Percentiles rank a stretch among this genome's conserved stretches.
Evolutionary conservation across 192 early-diverging fungal genomes (phyloP).

Genomic region (Coemansia biformis): DNA sequence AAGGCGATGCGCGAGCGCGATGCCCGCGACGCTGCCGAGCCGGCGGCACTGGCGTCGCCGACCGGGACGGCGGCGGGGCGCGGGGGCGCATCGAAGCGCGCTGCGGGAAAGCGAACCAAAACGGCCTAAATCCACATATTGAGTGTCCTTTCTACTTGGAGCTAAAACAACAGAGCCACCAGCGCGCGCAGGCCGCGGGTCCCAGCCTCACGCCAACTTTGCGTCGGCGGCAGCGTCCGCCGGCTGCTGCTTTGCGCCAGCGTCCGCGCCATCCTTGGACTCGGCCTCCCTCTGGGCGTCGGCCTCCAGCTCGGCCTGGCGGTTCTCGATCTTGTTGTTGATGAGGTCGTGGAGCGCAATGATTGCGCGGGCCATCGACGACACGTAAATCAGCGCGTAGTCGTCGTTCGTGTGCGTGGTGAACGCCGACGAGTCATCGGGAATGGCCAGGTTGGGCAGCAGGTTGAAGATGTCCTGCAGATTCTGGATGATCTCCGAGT

Average conservation of each 20-base stretch:
- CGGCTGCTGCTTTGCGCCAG: constrained; percentile 9
- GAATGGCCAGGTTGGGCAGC: constrained; percentile 83
- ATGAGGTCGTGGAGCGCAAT: constrained; percentile 97
- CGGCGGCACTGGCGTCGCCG: too few species aligned
- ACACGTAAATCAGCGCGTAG: constrained; percentile 89
- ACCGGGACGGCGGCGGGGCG: too few species aligned
- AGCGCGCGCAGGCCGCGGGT: too few species aligned
- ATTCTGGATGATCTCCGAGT: constrained; percentile 97
- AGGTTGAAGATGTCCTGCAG: constrained; percentile 98
- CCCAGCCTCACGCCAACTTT: too few species aligned
- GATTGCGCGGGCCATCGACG: constrained; percentile 83
- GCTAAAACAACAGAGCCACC: too few species aligned
- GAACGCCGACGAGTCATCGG: constrained; percentile 76
- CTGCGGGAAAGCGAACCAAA: too few species aligned
- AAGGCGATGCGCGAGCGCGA: constrained; percentile 11
- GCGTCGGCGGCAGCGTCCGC: constrained; percentile 5
- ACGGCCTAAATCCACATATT: too few species aligned
- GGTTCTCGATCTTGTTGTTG: constrained; percentile 94
- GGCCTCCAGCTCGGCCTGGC: constrained; percentile 38
- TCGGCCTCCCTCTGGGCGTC: constrained; percentile 27
- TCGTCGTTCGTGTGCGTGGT: constrained; percentile 95
- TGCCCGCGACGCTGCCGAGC: too few species aligned
- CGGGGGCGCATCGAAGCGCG: too few species aligned
- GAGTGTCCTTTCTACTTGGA: too few species aligned
- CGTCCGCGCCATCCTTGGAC: too few species aligned